Evolutionary conservation across 768 basidiomycete genomes (phyloP).

Genomic region (Erythrobasidium yunnanense): DNA sequence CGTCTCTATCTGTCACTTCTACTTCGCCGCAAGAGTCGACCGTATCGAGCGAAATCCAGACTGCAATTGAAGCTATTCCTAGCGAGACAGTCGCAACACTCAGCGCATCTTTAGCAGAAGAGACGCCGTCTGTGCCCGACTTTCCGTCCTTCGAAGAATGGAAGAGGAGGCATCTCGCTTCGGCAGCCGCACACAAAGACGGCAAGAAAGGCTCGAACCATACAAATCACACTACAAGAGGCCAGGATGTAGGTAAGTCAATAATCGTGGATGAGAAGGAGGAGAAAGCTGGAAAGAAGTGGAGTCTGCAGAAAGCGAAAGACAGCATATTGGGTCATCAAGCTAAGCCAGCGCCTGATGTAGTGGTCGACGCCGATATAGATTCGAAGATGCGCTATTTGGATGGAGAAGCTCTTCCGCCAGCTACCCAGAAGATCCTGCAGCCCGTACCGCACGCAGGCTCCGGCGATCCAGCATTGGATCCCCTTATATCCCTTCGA

Average conservation of each 20-base stretch:
- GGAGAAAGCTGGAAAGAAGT: neutral
- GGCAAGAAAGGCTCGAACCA: neutral
- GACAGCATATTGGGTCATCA: too few species aligned
- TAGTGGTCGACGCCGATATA: too few species aligned
- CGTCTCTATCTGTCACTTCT: too few species aligned
- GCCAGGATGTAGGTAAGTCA: too few species aligned
- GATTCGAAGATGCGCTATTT: too few species aligned
- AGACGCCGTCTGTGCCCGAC: neutral
- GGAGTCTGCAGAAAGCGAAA: too few species aligned
- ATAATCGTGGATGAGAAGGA: neutral
- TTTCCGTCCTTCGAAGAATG: constrained; percentile 29
- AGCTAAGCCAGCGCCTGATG: too few species aligned
- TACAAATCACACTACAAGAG: too few species aligned
- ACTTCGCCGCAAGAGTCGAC: too few species aligned
- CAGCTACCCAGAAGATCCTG: neutral
- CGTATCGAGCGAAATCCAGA: too few species aligned
- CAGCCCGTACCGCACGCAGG: constrained; percentile 33
- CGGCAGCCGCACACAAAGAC: neutral
- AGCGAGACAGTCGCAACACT: neutral
- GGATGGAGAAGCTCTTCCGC: too few species aligned
- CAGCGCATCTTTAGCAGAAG: neutral
- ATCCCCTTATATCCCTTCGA: constrained; percentile 44
- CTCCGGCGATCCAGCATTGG: constrained; percentile 28
- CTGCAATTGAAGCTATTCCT: neutral
- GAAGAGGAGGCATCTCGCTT: constrained; percentile 13